A percentile compares a stretch with the other conserved stretches of the same genome.
phyloP scores from a whole-genome alignment of 306 rosid species.

The Spatholobus suberectus region DNA sequence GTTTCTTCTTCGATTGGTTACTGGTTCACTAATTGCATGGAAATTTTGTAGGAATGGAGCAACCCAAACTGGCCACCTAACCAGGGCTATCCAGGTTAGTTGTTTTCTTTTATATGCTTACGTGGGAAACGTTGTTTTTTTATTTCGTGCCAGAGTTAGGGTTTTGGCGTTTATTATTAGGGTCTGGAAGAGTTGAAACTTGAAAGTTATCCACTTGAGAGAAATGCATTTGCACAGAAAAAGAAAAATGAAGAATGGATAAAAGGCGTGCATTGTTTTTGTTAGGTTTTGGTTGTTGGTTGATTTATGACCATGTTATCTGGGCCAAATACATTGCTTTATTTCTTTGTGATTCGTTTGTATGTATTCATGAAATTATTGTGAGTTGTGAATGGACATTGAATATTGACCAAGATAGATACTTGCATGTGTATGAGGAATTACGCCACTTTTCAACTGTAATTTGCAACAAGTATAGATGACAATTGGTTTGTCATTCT shows the following conservation, averaged over 20 bases:
- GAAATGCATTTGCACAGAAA: slow-evolving; percentile 10
- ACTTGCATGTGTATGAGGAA: neutral
- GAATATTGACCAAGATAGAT: slow-evolving; percentile 26
- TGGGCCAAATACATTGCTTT: neutral
- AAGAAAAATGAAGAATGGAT: neutral
- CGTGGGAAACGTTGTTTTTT: neutral
- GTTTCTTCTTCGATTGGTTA: slow-evolving; percentile 18
- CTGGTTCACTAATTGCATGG: neutral
- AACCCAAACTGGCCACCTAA: slow-evolving; percentile 64
- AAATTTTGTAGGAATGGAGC: slow-evolving; percentile 75
- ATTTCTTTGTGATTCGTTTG: neutral
- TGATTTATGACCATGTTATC: slow-evolving; percentile 2
- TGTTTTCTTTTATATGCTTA: neutral
- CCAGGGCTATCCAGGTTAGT: slow-evolving; percentile 74
- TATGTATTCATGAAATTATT: slow-evolving; percentile 6
- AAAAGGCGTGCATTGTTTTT: slow-evolving; percentile 7
- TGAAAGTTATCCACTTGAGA: slow-evolving; percentile 13
- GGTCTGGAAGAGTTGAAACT: slow-evolving; percentile 9
- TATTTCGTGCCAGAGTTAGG: neutral
- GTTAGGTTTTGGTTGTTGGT: slow-evolving; percentile 4
- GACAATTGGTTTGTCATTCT: slow-evolving; percentile 31
- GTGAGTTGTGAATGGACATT: slow-evolving; percentile 8
- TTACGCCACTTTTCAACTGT: slow-evolving; percentile 18
- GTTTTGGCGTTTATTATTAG: slow-evolving; percentile 21
- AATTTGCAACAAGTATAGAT: neutral